These are phyloP conservation scores for Ophiorrhiza pumila DNA, from an alignment of 257 asterid genomes.

Conservation along the genomic window DNA sequence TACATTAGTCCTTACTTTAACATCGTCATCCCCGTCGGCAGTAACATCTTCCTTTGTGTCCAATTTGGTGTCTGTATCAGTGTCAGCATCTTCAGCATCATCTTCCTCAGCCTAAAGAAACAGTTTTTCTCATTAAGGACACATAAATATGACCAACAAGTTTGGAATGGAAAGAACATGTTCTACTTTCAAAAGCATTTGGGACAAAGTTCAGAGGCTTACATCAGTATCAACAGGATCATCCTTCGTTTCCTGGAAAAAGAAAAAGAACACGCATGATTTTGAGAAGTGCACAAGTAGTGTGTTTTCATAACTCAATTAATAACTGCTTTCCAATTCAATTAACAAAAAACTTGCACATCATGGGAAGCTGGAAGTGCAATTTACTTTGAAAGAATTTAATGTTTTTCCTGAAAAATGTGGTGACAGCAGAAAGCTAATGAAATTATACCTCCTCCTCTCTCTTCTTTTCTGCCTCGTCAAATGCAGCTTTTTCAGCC, in stretches of 20 bases:
- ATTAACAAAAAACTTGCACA: background rate
- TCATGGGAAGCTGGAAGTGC: background rate
- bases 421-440: background rate
- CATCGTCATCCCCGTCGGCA: conserved; percentile 44
- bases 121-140: background rate
- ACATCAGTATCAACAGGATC: conserved; percentile 62
- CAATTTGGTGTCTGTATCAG: conserved; percentile 40
- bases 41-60: conserved; percentile 45
- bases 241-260: conserved; percentile 44
- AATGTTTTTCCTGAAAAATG: too few species aligned
- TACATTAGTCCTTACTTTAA: conserved; percentile 39
- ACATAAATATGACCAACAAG: background rate
- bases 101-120: conserved; percentile 63
- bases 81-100: conserved; percentile 37
- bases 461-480: conserved; percentile 85
- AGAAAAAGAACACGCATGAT: background rate
- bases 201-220: conserved; percentile 11
- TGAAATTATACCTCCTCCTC: conserved; percentile 69
- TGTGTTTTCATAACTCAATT: background rate
- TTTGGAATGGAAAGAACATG: background rate
- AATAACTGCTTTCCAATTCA: background rate
- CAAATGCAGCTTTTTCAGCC: conserved; percentile 96
- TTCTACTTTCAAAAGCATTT: background rate
- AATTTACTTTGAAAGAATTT: background rate
- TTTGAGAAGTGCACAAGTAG: background rate